phyloP scores from a whole-genome alignment of 352 stramenopile genomes.

The Pythium coloratum region DNA sequence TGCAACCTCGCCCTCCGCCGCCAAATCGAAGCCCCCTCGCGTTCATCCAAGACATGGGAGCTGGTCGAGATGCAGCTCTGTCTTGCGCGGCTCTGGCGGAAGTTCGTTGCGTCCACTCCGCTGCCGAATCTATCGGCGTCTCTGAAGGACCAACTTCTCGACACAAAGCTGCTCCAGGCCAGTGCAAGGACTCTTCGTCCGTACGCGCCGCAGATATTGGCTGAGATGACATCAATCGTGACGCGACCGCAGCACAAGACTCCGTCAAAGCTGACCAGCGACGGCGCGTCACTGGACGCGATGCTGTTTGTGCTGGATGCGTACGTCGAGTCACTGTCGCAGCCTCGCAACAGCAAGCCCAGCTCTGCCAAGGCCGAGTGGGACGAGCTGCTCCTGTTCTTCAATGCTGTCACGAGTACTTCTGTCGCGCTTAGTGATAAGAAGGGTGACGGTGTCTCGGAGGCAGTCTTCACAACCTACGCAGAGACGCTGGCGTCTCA shows the following conservation, averaged over 20 bases:
- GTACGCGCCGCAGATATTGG: background rate
- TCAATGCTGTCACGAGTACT: background rate
- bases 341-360: background rate
- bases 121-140: background rate
- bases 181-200: background rate
- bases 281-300: constrained; percentile 11
- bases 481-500: constrained; percentile 19
- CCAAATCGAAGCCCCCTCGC: background rate
- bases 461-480: constrained; percentile 23
- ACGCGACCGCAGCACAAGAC: background rate
- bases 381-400: background rate
- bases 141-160: constrained; percentile 11
- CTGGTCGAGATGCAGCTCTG: constrained; percentile 24
- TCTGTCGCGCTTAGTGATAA: background rate
- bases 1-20: constrained; percentile 16
- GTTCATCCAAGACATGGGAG: constrained; percentile 9
- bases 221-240: constrained; percentile 4
- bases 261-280: background rate
- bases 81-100: constrained; percentile 22
- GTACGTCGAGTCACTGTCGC: constrained; percentile 6
- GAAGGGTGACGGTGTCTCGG: too few species aligned
- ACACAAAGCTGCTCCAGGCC: constrained; percentile 4
- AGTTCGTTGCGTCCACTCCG: constrained; percentile 16
- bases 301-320: constrained; percentile 20
- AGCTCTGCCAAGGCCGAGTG: background rate